These are phyloP conservation scores for Vitis hybrid DNA, from an alignment of 177 flowering plant genomes.

Conservation along the genomic window DNA sequence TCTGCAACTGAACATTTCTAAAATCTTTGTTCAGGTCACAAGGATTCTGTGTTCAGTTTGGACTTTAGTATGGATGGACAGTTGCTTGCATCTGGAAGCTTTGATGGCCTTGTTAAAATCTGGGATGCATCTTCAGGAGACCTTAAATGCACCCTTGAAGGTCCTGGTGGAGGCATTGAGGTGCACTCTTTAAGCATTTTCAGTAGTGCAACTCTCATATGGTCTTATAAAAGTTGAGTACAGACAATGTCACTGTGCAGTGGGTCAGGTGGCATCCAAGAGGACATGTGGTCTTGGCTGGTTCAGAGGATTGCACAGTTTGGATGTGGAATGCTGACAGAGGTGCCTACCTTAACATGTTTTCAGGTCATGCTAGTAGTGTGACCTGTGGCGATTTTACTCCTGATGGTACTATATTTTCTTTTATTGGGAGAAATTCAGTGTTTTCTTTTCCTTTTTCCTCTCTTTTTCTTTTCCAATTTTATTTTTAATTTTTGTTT, in stretches of 20 bases:
- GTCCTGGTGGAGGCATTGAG: constrained; percentile 85
- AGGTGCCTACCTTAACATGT: constrained; percentile 53
- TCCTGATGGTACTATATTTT: constrained; percentile 71
- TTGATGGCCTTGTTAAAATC: constrained; percentile 70
- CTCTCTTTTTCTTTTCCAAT: neutral
- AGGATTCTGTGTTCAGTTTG: constrained; percentile 65
- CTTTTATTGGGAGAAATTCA: neutral
- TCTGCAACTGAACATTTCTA: neutral
- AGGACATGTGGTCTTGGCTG: constrained; percentile 89
- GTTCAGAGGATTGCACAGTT: constrained; percentile 72
- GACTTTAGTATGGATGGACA: constrained; percentile 83
- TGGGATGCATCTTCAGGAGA: constrained; percentile 65
- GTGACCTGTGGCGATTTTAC: constrained; percentile 97
- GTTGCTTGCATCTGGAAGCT: constrained; percentile 84
- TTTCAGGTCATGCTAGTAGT: constrained; percentile 68
- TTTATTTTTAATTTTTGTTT: neutral
- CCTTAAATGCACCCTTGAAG: constrained; percentile 66
- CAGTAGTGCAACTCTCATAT: neutral
- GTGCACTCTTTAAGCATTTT: constrained; percentile 30
- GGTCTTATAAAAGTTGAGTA: neutral
- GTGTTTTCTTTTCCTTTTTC: no score
- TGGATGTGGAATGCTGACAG: constrained; percentile 99
- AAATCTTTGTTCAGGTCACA: constrained; percentile 53
- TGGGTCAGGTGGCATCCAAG: constrained; percentile 97
- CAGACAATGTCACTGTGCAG: constrained; percentile 34